Evolutionary conservation across 345 rosid genomes (phyloP).

Genomic region (Ceriops tagal): DNA sequence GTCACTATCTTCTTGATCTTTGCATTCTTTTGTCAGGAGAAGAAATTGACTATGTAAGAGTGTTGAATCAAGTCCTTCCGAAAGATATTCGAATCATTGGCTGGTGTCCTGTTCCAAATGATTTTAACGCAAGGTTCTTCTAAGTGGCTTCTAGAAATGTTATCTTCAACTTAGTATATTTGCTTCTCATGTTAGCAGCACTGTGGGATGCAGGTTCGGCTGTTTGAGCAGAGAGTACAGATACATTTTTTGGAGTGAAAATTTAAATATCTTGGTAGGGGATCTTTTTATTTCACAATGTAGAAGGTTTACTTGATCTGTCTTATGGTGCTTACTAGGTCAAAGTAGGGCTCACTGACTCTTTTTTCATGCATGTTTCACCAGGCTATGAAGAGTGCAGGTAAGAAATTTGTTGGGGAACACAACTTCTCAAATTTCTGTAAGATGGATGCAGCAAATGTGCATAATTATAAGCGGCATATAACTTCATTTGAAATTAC

Average conservation of each 20-base stretch:
- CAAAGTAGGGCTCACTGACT: slow-evolving; percentile 7
- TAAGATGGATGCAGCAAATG: slow-evolving; percentile 93
- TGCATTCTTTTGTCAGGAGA: slow-evolving; percentile 34
- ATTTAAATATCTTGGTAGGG: slow-evolving; percentile 56
- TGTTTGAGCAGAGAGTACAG: slow-evolving; percentile 79
- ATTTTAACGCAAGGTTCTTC: slow-evolving; percentile 85
- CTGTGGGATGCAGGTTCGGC: slow-evolving; percentile 61
- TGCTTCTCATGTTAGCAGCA: background rate
- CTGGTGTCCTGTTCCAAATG: slow-evolving; percentile 85
- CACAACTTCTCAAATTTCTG: slow-evolving; percentile 94
- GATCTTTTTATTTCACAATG: background rate
- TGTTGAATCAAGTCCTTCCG: slow-evolving; percentile 85
- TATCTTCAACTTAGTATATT: background rate
- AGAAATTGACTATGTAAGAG: slow-evolving; percentile 88
- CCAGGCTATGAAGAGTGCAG: slow-evolving; percentile 80
- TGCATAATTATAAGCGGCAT: slow-evolving; percentile 64
- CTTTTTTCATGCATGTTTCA: slow-evolving; percentile 17
- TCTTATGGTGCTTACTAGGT: slow-evolving; percentile 6
- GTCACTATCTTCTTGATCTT: background rate
- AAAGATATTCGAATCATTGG: slow-evolving; percentile 80
- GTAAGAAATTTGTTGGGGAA: slow-evolving; percentile 76
- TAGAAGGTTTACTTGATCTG: background rate
- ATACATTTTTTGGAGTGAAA: slow-evolving; percentile 73
- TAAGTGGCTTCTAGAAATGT: background rate
- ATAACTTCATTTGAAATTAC: slow-evolving; percentile 59